Conservation (phyloP, 129 eudicot genomes). For the Chrysanthemum makinoi region DNA sequence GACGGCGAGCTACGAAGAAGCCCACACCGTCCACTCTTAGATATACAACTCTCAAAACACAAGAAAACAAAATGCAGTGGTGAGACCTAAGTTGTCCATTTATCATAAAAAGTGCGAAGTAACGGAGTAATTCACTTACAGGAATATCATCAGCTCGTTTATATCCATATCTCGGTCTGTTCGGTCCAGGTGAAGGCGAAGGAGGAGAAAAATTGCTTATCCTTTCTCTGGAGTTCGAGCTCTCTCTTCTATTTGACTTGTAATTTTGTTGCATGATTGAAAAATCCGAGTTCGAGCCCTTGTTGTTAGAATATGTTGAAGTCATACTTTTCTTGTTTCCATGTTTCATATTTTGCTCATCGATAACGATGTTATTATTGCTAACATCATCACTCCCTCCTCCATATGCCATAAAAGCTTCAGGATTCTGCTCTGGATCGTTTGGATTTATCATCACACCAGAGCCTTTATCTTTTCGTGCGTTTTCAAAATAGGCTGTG, state of each 20-base stretch:
- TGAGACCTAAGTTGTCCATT: too few relatives aligned
- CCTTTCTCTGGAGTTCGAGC: slow-evolving; percentile 17
- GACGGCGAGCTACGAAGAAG: too few relatives aligned
- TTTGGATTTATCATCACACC: slow-evolving; percentile 61
- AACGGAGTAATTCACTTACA: slow-evolving; percentile 33
- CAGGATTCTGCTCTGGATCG: slow-evolving; percentile 73
- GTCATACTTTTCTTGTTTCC: slow-evolving; percentile 24
- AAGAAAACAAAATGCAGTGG: not conserved
- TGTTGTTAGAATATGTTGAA: slow-evolving; percentile 30
- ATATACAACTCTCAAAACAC: not conserved
- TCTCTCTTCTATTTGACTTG: slow-evolving; percentile 32
- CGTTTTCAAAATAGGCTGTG: slow-evolving; percentile 69
- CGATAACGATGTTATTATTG: not conserved
- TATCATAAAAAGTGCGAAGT: too few relatives aligned
- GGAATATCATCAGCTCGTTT: slow-evolving; percentile 44
- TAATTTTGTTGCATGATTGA: slow-evolving; percentile 32
- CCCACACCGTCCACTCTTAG: too few relatives aligned
- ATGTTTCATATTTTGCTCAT: slow-evolving; percentile 17
- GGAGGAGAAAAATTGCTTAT: slow-evolving; percentile 36
- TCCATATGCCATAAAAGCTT: slow-evolving; percentile 50
- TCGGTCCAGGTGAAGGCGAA: slow-evolving; percentile 48
- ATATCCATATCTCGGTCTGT: slow-evolving; percentile 35
- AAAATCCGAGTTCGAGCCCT: slow-evolving; percentile 20
- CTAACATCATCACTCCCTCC: slow-evolving; percentile 17
- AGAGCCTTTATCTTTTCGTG: slow-evolving; percentile 52